phyloP scores from a whole-genome alignment of 2,329 filamentous ascomycete species.

The Samsoniella hepiali region DNA sequence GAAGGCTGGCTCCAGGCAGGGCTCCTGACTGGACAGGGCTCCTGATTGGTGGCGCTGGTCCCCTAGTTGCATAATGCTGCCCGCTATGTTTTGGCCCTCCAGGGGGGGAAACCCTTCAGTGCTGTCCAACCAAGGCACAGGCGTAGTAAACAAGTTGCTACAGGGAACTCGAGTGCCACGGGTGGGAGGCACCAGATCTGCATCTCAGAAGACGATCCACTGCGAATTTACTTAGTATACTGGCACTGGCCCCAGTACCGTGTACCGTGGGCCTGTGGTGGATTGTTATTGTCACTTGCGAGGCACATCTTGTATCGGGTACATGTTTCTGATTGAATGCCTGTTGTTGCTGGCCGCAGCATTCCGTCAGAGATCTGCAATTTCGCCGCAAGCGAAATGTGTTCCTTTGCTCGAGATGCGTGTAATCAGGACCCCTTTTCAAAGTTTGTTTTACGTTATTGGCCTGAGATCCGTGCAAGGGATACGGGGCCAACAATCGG shows the following conservation, averaged over 20 bases:
- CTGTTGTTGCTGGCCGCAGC: not conserved
- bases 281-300: not conserved
- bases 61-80: not conserved
- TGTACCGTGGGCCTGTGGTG: not conserved
- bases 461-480: conserved; percentile 1
- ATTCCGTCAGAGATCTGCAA: conserved; percentile 2
- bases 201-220: conserved; percentile 8
- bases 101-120: not conserved
- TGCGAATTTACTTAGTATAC: not conserved
- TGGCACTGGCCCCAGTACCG: not conserved
- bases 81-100: not conserved
- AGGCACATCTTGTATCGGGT: not conserved
- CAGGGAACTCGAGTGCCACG: not conserved
- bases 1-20: too few relatives aligned
- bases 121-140: conserved; percentile 3
- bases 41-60: conserved; percentile 4
- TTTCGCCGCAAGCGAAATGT: not conserved
- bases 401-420: not conserved
- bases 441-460: not conserved
- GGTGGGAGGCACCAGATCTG: conserved; percentile 2
- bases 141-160: not conserved
- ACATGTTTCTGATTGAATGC: not conserved
- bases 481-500: not conserved
- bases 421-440: not conserved
- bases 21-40: not conserved